Evolutionary conservation across 805 yeast genomes (phyloP), one percentile per base, ranked within the genome.

Genomic region (Suhomyces vadensis): DNA sequence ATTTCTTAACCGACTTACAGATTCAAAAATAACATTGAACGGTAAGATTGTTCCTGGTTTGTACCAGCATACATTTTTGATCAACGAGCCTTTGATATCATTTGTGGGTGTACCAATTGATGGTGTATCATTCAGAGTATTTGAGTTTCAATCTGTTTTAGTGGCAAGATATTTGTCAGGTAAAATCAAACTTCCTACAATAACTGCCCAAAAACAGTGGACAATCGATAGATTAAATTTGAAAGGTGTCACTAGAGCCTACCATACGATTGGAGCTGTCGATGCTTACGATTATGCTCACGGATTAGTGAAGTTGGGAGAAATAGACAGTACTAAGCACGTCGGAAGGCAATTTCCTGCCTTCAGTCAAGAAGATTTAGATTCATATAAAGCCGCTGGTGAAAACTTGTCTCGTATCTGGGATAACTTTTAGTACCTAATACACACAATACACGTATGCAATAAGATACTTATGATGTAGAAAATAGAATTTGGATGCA

Each of bases 81-180:
- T 71, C 21, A 63, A 70, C 13, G 86, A 85, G 50, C 88, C 90
- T 0, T 77, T 86, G 1, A 54, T 88, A 24, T 81, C 82, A 0
- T 72, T 85, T 25, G 73, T 85, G 26, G 83, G 86, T 1, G 63
- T 83, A 11, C 85, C 87, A 2, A 69, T 80, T 31, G 76, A 78
- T 49, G 80, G 81, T 4, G 64, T 84, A 0, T 87, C 89, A 5
- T 81, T 83, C 48, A 72, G 87, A 41, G 64, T 77, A 1, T 75
- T 85, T 11, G 80, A 76, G 46, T 66, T 78, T 39, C 94, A 87
- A 57, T 88, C 85, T 0, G 71, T 82, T 6, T 74, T 82, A 55
- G 67, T 86, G 23, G 78, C 86, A 2, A 71, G 89, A 45, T 79
- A 81, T 2, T 79, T 85, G 65, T 60, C 78, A 4, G 82, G 82